Percentiles rank a stretch among this genome's conserved stretches.
Conservation (phyloP, 208 protist species). For the Leptomonas seymouri region DNA sequence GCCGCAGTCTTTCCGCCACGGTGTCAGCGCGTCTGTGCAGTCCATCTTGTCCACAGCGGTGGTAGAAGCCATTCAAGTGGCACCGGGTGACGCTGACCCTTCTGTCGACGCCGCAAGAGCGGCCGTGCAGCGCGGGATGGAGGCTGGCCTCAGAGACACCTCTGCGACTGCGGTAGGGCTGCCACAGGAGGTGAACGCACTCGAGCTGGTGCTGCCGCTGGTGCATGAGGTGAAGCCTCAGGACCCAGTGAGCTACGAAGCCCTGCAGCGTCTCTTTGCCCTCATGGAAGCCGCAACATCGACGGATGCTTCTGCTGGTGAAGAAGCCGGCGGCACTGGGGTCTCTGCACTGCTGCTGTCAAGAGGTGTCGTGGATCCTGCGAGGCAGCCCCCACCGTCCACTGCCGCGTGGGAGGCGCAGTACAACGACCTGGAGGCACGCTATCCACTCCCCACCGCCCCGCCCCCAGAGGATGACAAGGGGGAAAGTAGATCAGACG, state of each 20-base stretch:
- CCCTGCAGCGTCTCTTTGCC: slow-evolving; percentile 49
- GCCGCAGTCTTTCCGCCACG: slow-evolving; percentile 19
- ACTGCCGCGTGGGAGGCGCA: slow-evolving; percentile 45
- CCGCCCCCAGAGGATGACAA: slow-evolving; percentile 21
- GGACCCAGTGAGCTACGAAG: slow-evolving; percentile 61
- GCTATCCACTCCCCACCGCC: slow-evolving; percentile 60
- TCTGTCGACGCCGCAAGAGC: neutral
- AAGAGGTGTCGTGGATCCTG: slow-evolving; percentile 45
- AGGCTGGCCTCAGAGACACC: slow-evolving; percentile 26
- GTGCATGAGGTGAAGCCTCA: slow-evolving; percentile 62
- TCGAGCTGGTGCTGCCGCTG: slow-evolving; percentile 41
- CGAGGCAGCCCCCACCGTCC: slow-evolving; percentile 43
- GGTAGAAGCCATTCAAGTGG: slow-evolving; percentile 14
- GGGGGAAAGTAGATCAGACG: slow-evolving; percentile 31
- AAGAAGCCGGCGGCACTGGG: neutral
- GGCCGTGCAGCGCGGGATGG: slow-evolving; percentile 9
- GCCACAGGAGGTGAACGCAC: slow-evolving; percentile 42
- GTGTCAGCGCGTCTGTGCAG: slow-evolving; percentile 10
- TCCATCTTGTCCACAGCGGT: slow-evolving; percentile 10
- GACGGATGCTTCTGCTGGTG: neutral
- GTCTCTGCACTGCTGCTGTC: slow-evolving; percentile 38
- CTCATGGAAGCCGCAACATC: slow-evolving; percentile 40
- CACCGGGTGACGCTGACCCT: neutral
- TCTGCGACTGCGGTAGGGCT: slow-evolving; percentile 47
- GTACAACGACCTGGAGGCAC: slow-evolving; percentile 51